These are phyloP conservation scores for Ceratonia siliqua DNA, from an alignment of 306 rosid species.

Conservation along the genomic window DNA sequence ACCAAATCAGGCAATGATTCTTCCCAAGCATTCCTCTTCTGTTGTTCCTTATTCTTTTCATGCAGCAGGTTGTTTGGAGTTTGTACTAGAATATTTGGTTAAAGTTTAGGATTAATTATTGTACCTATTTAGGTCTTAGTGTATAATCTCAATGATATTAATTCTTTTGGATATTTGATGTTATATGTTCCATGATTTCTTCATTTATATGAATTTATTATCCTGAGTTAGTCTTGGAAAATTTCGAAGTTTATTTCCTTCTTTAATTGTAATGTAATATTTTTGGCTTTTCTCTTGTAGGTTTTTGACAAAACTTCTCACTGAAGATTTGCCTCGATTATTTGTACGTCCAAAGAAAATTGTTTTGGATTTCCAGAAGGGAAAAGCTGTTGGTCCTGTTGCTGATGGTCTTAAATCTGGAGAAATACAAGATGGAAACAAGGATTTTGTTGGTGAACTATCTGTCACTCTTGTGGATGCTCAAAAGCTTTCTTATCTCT, in stretches of 20 bases:
- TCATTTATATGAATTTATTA: conserved; percentile 22
- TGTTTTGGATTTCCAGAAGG: conserved; percentile 92
- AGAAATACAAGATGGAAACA: conserved; percentile 88
- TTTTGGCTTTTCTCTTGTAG: conserved; percentile 43
- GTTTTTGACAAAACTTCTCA: conserved; percentile 97
- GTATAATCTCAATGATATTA: background rate
- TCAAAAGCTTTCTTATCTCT: conserved; percentile 81
- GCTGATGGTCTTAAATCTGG: conserved; percentile 68
- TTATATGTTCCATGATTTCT: background rate
- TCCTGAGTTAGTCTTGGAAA: conserved; percentile 9
- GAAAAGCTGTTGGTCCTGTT: conserved; percentile 90
- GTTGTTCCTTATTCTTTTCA: background rate
- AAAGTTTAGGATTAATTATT: too few relatives aligned
- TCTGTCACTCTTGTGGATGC: conserved; percentile 97
- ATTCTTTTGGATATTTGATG: background rate
- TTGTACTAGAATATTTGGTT: background rate
- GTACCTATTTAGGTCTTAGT: too few relatives aligned
- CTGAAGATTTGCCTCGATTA: conserved; percentile 84
- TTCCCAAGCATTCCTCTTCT: too few relatives aligned
- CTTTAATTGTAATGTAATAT: conserved; percentile 19
- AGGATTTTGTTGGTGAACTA: conserved; percentile 89
- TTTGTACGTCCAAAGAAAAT: conserved; percentile 99
- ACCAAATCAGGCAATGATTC: too few relatives aligned
- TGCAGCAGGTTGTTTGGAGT: background rate
- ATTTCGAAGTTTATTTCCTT: background rate